A percentile compares a stretch with the other conserved stretches of the same genome.
phyloP scores from a whole-genome alignment of 148 eudicot genomes.

The Rhododendron vialii region DNA sequence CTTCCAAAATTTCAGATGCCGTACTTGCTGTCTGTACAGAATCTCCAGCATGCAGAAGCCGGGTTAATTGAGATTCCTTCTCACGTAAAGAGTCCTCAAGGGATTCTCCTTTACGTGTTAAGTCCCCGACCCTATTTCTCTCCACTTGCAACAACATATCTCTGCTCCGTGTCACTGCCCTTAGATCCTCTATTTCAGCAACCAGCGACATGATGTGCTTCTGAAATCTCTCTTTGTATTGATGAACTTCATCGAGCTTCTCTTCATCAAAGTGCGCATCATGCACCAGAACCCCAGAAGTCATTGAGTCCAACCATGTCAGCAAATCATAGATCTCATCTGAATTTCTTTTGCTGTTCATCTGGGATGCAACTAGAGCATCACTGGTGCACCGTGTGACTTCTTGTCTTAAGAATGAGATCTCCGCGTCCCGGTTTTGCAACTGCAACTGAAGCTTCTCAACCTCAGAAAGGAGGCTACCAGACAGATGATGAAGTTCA shows the following conservation, averaged over 20 bases:
- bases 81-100: slow-evolving; percentile 61
- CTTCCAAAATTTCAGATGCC: slow-evolving; percentile 74
- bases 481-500: slow-evolving; percentile 86
- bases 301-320: slow-evolving; percentile 55
- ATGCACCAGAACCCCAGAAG: slow-evolving; percentile 41
- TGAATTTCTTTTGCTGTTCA: slow-evolving; percentile 51
- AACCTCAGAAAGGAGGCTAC: slow-evolving; percentile 83
- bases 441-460: slow-evolving; percentile 88
- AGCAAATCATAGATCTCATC: slow-evolving; percentile 62
- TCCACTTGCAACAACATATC: slow-evolving; percentile 62
- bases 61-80: slow-evolving; percentile 53
- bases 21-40: slow-evolving; percentile 35
- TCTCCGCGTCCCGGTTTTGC: slow-evolving; percentile 80
- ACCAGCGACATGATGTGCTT: slow-evolving; percentile 47
- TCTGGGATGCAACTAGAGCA: slow-evolving; percentile 69
- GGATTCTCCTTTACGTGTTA: slow-evolving; percentile 44
- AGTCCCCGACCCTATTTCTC: slow-evolving; percentile 61
- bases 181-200: slow-evolving; percentile 66
- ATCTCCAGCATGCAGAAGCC: slow-evolving; percentile 37
- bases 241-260: slow-evolving; percentile 23
- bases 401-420: slow-evolving; percentile 94
- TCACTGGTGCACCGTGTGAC: slow-evolving; percentile 89
- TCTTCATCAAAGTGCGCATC: slow-evolving; percentile 32
- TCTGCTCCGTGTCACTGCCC: slow-evolving; percentile 46
- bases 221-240: slow-evolving; percentile 51